Evolutionary conservation across 2,329 filamentous ascomycete species (phyloP).

Genomic region (Cyphellophora europaea): DNA sequence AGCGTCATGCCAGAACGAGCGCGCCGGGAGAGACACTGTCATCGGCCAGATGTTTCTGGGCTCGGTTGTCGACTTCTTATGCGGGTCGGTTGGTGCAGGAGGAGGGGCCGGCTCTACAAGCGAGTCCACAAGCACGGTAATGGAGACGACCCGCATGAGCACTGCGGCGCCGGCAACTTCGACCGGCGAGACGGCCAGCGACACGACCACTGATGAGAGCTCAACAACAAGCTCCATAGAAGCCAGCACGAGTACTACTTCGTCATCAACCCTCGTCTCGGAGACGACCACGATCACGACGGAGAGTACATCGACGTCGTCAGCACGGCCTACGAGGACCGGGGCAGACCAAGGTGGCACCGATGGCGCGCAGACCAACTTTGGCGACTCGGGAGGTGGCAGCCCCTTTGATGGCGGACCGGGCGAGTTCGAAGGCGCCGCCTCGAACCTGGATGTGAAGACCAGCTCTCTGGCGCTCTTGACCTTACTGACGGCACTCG

Average conservation of each 20-base stretch:
- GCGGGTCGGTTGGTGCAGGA: constrained; percentile 29
- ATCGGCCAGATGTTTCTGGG: constrained; percentile 21
- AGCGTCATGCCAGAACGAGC: constrained; percentile 7
- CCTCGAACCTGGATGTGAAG: no score
- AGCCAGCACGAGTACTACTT: not conserved
- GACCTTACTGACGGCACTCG: no score
- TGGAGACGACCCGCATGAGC: constrained; percentile 21
- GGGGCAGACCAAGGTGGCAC: not conserved
- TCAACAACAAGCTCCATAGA: not conserved
- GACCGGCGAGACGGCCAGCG: constrained; percentile 25
- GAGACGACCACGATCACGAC: constrained; percentile 30
- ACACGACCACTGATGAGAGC: not conserved
- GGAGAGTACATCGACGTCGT: constrained; percentile 21
- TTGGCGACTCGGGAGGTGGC: not conserved
- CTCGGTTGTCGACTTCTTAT: constrained; percentile 28
- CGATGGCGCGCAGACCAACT: not conserved
- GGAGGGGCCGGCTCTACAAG: no score
- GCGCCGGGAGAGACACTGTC: constrained; percentile 16
- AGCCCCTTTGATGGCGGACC: not conserved
- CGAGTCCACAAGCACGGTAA: no score
- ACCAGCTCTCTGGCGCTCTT: no score
- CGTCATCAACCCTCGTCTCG: not conserved
- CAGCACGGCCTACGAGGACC: not conserved
- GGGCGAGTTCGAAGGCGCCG: not conserved
- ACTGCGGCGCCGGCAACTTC: constrained; percentile 31